Evolutionary conservation across 495 filamentous ascomycete genomes (phyloP), one percentile per base, ranked within the genome.

Genomic region (Xylaria longipes): DNA sequence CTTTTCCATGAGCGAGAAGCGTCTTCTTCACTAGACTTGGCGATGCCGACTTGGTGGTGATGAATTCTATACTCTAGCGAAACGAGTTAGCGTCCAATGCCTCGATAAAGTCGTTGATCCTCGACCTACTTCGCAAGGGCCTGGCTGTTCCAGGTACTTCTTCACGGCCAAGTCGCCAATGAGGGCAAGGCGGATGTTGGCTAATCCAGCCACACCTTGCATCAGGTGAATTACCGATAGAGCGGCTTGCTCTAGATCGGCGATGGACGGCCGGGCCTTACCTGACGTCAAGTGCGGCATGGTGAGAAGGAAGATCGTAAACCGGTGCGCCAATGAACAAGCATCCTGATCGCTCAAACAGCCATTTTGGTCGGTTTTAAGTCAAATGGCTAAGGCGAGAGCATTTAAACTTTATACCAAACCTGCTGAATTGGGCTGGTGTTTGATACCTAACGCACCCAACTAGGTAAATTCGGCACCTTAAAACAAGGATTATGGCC

Each of bases 231-330:
- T 20, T 6, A 72, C 45, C 2, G 63, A 52, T n/a, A 72, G 27
- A 9, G 70, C 70, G n/a, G 70, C 70, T 27, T 37, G 45, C 56
- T 72, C 70, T n/a, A 72, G n/a, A 45, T 72, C 65, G 56, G 70
- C 64, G 56, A 63, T 20, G 56, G 70, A 58, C 11, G 70, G 63
- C 50, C 54, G 56, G 20, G 41, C 50, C 56, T 68, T 72, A 50
- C 61, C 62, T 60, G 52, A 65, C 61, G 62, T 60, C 52, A 29
- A 60, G 48, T 43, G 69, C 37, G 69, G 61, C 69, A 70, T 70
- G 50, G 37, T 25, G 69, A 56, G 41, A 66, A 66, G 50, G 27
- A 71, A 58, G 41, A 39, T 61, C 14, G 62, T 6, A 60, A 27
- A 17, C 29, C 62, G 62, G 52, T 65, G 25, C 62, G 29, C 69